phyloP scores from a whole-genome alignment of 495 filamentous ascomycete species.

The Trichoderma asperelloides region DNA sequence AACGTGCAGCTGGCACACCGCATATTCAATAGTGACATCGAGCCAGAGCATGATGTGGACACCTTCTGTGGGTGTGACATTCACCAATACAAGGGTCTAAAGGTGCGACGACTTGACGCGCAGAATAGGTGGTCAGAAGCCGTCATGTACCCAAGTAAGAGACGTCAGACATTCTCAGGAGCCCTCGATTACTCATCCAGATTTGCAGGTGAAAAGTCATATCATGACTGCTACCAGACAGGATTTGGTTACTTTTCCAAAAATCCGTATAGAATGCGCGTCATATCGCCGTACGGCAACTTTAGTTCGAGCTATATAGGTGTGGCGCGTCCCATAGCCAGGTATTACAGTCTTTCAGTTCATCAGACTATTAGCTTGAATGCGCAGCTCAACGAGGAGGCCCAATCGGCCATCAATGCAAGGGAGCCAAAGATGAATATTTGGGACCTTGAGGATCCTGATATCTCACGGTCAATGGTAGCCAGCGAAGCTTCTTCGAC shows the following conservation, averaged over 20 bases:
- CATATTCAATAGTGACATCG: conserved; percentile 40
- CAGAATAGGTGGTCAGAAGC: conserved; percentile 37
- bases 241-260: conserved; percentile 21
- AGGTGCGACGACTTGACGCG: conserved; percentile 26
- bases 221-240: conserved; percentile 26
- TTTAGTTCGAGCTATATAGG: neutral
- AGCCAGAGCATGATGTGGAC: conserved; percentile 36
- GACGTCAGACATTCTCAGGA: neutral
- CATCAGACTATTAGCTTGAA: conserved; percentile 24
- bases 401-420: conserved; percentile 27
- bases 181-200: conserved; percentile 3
- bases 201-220: conserved; percentile 26
- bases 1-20: conserved; percentile 23
- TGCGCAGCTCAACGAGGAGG: conserved; percentile 26
- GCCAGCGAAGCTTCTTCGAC: neutral
- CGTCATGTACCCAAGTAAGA: conserved; percentile 38
- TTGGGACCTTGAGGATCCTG: conserved; percentile 21
- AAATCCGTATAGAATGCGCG: neutral
- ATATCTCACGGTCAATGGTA: neutral
- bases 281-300: neutral
- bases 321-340: neutral
- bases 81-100: conserved; percentile 25
- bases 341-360: conserved; percentile 13
- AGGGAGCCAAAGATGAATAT: conserved; percentile 32
- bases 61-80: conserved; percentile 25